These are phyloP conservation scores for Pythium periplocum DNA, from an alignment of 352 stramenopile species.

Conservation along the genomic window DNA sequence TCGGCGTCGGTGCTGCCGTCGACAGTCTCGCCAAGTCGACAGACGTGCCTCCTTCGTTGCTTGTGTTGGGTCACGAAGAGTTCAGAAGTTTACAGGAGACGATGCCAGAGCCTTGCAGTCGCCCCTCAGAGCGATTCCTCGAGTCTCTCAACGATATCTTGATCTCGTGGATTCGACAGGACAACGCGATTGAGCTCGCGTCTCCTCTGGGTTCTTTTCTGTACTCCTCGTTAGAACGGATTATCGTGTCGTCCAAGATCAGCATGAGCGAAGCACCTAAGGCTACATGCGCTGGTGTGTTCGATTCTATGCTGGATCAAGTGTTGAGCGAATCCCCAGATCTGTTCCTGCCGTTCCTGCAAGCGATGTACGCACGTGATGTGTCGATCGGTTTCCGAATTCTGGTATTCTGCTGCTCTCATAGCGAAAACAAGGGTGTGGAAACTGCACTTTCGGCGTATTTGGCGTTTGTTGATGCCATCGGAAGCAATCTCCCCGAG, in stretches of 20 bases:
- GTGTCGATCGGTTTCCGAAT: slow-evolving; percentile 71
- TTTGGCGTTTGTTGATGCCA: slow-evolving; percentile 46
- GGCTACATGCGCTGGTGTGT: slow-evolving; percentile 51
- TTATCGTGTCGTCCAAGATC: slow-evolving; percentile 76
- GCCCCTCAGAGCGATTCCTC: slow-evolving; percentile 65
- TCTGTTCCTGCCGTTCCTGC: slow-evolving; percentile 74
- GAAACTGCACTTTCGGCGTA: slow-evolving; percentile 62
- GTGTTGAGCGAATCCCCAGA: slow-evolving; percentile 63
- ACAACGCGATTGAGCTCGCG: slow-evolving; percentile 66
- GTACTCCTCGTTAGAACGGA: slow-evolving; percentile 55
- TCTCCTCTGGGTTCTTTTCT: slow-evolving; percentile 55
- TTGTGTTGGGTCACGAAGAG: slow-evolving; percentile 58
- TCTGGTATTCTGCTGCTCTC: slow-evolving; percentile 71
- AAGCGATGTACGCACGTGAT: slow-evolving; percentile 71
- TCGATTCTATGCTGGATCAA: slow-evolving; percentile 81
- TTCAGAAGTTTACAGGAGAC: slow-evolving; percentile 77
- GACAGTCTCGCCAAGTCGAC: slow-evolving; percentile 20
- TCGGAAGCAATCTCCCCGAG: slow-evolving; percentile 41
- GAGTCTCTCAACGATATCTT: slow-evolving; percentile 81
- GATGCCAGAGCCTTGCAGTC: slow-evolving; percentile 54
- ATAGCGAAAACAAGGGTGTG: slow-evolving; percentile 38
- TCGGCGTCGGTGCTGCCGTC: neutral
- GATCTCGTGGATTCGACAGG: slow-evolving; percentile 77
- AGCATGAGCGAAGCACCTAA: slow-evolving; percentile 54
- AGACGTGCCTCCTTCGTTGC: slow-evolving; percentile 47